These are phyloP conservation scores for Plasmodium coatneyi DNA, from an alignment of 169 alveolate species.

Conservation along the genomic window DNA sequence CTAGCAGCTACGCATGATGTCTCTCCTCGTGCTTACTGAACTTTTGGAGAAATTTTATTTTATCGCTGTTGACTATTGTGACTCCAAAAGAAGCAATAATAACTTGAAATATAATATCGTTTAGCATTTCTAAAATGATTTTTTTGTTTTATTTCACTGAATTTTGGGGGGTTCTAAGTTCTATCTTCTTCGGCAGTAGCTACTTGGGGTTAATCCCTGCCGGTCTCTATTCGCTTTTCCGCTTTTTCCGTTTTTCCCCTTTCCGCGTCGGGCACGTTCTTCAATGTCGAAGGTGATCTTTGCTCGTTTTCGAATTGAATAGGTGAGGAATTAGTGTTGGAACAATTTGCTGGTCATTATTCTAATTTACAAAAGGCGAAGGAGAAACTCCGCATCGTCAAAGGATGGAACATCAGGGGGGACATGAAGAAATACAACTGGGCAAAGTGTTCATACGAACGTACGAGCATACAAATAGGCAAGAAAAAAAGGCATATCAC, in stretches of 20 bases:
- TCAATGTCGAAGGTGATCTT: not conserved
- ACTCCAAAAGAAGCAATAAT: conserved; percentile 64
- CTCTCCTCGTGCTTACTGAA: conserved; percentile 34
- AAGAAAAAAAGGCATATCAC: not conserved
- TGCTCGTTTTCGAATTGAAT: not conserved
- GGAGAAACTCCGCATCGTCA: not conserved
- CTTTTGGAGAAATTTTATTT: conserved; percentile 58
- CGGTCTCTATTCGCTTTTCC: not conserved
- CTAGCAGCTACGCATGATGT: not conserved
- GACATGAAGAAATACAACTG: not conserved
- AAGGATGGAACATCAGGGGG: not conserved
- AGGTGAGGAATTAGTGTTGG: not conserved
- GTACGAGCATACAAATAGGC: not conserved
- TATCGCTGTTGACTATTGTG: conserved; percentile 68
- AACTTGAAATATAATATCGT: conserved; percentile 69
- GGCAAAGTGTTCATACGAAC: not conserved
- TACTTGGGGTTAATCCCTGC: not conserved
- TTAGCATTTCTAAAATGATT: conserved; percentile 54
- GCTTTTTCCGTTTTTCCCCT: not conserved
- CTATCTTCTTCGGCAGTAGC: not conserved
- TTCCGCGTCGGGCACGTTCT: not conserved
- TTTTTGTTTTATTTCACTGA: not conserved
- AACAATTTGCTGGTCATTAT: conserved; percentile 1
- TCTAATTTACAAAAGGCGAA: not conserved
- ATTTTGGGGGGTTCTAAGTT: not conserved